A percentile compares a stretch with the other conserved stretches of the same genome.
phyloP scores from a whole-genome alignment of 306 rosid genomes.

The Chamaecrista fasciculata region DNA sequence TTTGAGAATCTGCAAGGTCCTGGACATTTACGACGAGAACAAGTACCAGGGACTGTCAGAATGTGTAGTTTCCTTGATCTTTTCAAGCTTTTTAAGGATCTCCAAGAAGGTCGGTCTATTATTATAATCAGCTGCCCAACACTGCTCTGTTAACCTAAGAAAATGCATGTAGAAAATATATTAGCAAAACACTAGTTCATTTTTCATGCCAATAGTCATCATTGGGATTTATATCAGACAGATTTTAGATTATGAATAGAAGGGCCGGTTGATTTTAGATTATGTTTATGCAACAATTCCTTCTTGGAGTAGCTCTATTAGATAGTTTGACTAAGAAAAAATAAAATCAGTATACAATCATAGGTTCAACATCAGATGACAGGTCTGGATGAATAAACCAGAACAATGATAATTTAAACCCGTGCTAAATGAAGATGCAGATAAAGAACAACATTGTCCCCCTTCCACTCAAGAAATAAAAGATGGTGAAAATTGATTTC shows the following conservation, averaged over 20 bases:
- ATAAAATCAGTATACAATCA: conserved; percentile 14
- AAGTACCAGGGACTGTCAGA: conserved; percentile 82
- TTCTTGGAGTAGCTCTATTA: neutral
- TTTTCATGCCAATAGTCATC: neutral
- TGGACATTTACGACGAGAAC: conserved; percentile 46
- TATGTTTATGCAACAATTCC: neutral
- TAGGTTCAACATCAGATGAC: neutral
- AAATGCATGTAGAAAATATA: conserved; percentile 15
- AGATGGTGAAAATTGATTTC: too few relatives aligned
- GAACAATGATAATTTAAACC: neutral
- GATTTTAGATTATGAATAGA: conserved; percentile 6
- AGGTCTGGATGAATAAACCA: neutral
- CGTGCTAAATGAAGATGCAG: neutral
- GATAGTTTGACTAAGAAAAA: conserved; percentile 10
- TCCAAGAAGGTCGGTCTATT: conserved; percentile 90
- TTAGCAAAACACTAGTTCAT: neutral
- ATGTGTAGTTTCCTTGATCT: conserved; percentile 64
- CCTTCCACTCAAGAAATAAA: too few relatives aligned
- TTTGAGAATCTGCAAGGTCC: conserved; percentile 91
- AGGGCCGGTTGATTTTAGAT: neutral
- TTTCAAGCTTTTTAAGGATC: conserved; percentile 87
- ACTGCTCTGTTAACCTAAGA: conserved; percentile 69
- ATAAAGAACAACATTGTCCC: neutral
- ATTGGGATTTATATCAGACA: neutral
- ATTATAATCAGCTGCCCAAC: conserved; percentile 86